A percentile compares a stretch with the other conserved stretches of the same genome.
These are phyloP conservation scores for Wickerhamomyces ciferrii DNA, from an alignment of 805 yeast genomes.

Conservation along the genomic window DNA sequence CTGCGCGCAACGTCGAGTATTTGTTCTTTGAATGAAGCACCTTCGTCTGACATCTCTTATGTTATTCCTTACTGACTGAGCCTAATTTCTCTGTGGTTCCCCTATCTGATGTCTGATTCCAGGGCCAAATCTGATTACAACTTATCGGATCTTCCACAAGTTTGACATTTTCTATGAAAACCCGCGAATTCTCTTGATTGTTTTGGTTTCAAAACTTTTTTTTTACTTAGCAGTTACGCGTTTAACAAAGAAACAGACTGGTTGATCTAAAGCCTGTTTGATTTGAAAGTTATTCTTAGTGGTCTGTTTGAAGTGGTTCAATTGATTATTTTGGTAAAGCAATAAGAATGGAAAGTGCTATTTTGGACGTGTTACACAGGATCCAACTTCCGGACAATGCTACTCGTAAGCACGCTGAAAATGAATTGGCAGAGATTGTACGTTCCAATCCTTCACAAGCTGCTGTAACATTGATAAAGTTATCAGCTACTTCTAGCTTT, in stretches of 20 bases:
- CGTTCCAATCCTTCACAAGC: conserved; percentile 44
- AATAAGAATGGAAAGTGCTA: conserved; percentile 6
- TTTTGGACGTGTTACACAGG: conserved; percentile 16
- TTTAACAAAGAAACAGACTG: too few species aligned
- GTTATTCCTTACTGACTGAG: background rate
- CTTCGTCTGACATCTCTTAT: conserved; percentile 31
- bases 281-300: background rate
- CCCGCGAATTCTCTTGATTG: background rate
- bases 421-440: conserved; percentile 36
- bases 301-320: too few species aligned
- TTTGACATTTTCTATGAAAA: background rate
- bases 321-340: too few species aligned
- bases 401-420: conserved; percentile 24
- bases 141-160: background rate
- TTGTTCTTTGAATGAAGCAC: conserved; percentile 78
- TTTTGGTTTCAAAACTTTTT: background rate
- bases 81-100: too few species aligned
- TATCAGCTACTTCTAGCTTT: conserved; percentile 28
- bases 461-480: conserved; percentile 34
- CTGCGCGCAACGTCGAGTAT: conserved; percentile 83
- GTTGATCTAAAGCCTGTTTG: background rate
- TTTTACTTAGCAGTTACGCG: background rate
- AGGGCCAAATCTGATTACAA: too few species aligned
- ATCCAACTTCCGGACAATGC: conserved; percentile 36
- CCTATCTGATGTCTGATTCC: background rate